Evolutionary conservation across 2,329 filamentous ascomycete genomes (phyloP).

Genomic region (Atkinsonella hypoxylon): DNA sequence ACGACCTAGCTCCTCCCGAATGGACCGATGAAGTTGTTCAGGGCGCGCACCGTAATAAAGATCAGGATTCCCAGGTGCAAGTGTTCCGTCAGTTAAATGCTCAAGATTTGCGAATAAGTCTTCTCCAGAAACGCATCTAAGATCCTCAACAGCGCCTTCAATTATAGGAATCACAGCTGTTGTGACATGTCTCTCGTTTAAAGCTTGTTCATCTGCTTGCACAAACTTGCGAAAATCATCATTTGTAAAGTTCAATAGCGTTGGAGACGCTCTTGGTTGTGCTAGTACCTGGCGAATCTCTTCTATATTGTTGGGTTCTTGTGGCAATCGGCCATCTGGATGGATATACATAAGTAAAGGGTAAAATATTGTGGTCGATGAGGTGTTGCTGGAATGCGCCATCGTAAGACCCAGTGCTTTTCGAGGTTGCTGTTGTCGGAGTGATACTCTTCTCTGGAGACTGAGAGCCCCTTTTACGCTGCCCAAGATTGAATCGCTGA

Average conservation of each 20-base stretch:
- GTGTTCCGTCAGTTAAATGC: constrained; percentile 22
- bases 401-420: constrained; percentile 11
- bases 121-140: constrained; percentile 14
- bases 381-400: constrained; percentile 12
- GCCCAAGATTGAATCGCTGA: too few relatives aligned
- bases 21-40: constrained; percentile 14
- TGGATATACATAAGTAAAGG: constrained; percentile 8
- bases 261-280: constrained; percentile 19
- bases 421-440: background rate
- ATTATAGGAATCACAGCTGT: constrained; percentile 21
- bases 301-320: constrained; percentile 11
- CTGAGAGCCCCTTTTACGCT: too few relatives aligned
- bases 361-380: constrained; percentile 11
- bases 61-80: constrained; percentile 20
- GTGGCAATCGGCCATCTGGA: constrained; percentile 6
- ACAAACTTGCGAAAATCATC: constrained; percentile 19
- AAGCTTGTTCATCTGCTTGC: constrained; percentile 15
- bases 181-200: constrained; percentile 22
- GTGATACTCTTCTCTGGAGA: too few relatives aligned
- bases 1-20: constrained; percentile 9
- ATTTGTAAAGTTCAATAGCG: constrained; percentile 21
- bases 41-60: constrained; percentile 21
- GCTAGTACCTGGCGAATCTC: constrained; percentile 9
- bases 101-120: constrained; percentile 24
- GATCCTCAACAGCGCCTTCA: constrained; percentile 13